These are phyloP conservation scores for Fusarium virguliforme DNA, from an alignment of 2,329 filamentous ascomycete species.

Conservation along the genomic window DNA sequence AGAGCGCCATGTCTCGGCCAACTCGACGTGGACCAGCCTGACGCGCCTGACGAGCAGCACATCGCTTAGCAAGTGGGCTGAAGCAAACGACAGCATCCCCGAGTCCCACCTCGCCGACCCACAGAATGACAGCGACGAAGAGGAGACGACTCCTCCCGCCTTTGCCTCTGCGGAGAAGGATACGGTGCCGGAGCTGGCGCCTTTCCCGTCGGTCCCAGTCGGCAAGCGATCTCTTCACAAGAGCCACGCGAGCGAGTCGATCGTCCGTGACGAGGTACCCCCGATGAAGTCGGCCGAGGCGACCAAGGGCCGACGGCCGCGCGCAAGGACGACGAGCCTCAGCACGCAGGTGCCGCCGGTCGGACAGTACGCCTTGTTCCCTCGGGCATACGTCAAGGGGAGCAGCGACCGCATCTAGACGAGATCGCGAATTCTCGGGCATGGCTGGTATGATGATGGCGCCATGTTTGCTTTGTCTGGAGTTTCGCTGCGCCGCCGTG, in stretches of 20 bases:
- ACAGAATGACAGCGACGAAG: constrained; percentile 44
- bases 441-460: constrained; percentile 15
- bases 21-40: constrained; percentile 69
- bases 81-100: constrained; percentile 54
- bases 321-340: constrained; percentile 65
- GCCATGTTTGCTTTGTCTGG: constrained; percentile 27
- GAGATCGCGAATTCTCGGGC: constrained; percentile 4
- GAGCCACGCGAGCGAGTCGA: constrained; percentile 59
- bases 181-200: constrained; percentile 56
- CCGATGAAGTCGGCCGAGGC: constrained; percentile 53
- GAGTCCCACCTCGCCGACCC: constrained; percentile 47
- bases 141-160: constrained; percentile 47
- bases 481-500: constrained; percentile 19
- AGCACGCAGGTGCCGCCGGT: constrained; percentile 61
- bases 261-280: constrained; percentile 53
- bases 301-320: constrained; percentile 55
- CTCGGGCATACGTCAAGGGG: constrained; percentile 55
- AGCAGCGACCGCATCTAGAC: constrained; percentile 55
- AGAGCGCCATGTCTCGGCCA: constrained; percentile 69
- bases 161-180: constrained; percentile 53
- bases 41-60: constrained; percentile 71
- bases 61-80: constrained; percentile 60
- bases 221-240: constrained; percentile 53
- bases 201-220: constrained; percentile 48
- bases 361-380: constrained; percentile 66